Base-by-base conservation (phyloP, 2,329 filamentous ascomycete species). In the Madurella fahalii region DNA sequence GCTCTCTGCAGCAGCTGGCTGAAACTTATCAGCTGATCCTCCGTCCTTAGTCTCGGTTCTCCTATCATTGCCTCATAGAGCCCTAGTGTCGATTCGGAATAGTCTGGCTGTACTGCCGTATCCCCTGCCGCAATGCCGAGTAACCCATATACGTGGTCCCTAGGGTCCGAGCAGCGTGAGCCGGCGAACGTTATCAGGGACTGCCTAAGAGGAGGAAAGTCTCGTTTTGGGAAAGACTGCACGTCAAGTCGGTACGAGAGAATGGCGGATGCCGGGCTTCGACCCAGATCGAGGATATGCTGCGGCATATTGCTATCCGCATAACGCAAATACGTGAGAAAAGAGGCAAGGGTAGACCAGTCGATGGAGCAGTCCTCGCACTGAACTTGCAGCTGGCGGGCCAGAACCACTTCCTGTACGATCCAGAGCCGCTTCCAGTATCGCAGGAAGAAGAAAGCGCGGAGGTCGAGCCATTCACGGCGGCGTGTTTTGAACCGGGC, bases 371-470 rank as follows among this genome's bases (percentile, higher is more conserved):
- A 31, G 18, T 32, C 25, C 16, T 32, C 44, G 44, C 44, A 47
- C 16, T 32, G 44, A 32, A 47, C 9, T 11, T 17, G 44, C 9
- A 47, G 31, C 44, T 32, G 44, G 44, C 25, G 31, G 4, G 20
- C 9, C 20, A 47, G 31, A 15, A 47, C 44, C 20, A 47, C 25
- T 32, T 47, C 44, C 25, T 47, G 44, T 7, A 16, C 25, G 17
- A 47, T 32, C 44, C 44, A 47, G 7, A 47, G 18, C 25, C 44
- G 18, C 44, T 32, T 47, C 44, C 44, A 47, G 44, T 47, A 47
- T 32, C 44, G 44, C 44, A 47, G 13, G 12, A 20, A 47, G 44
- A 47, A 47, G 20, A 47, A 47, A 20, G 44, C 20, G 9, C 20
- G 20, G 44, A 47, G 4, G 25, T 47, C 44, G 25, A 31, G 18